Base-by-base conservation (phyloP, 129 eudicot species). In the Tagetes erecta region DNA sequence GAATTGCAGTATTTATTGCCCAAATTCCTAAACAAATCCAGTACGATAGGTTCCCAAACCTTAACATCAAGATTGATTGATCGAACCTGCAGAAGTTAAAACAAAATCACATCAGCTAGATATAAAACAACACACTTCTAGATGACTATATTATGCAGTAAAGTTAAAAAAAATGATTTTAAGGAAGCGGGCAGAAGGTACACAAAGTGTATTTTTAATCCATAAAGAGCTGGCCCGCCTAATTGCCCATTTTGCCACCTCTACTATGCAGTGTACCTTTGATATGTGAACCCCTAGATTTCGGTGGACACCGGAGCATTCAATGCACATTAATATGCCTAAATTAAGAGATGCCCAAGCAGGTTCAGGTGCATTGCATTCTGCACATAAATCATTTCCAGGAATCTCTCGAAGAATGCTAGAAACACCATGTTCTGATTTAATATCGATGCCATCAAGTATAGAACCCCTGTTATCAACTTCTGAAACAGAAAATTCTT, bases 341-440 rank as follows among this genome's bases (percentile, higher is more conserved):
- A 94, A 87, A 85, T 94, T 94, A 73, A 94, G 89, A 64, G 99
- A 94, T 41, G 99, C 99, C 99, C 99, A 94, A 78, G 91, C 97
- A 56, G 99, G 99, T 7, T 85, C 96, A 73, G 87, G 79, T 62
- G 88, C 89, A 83, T 88, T 35, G 60, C 99, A 94, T 71, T 94
- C 99, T 75, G 96, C 97, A 80, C 99, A 94, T 20, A 80, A 64
- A 79, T 94, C 91, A 76, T 94, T 94, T 65, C 99, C 99, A 38
- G 88, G 91, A 76, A 94, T 84, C 81, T 91, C 86, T 47, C 93
- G 82, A 20, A 94, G 92, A 76, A 94, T 68, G 67, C 33, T 78
- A 49, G 93, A 88, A 57, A 94, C 96, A 57, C 81, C 77, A 85
- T 86, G 85, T 37, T 70, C 81, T 74, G 70, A 82, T 64, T 87